These are phyloP conservation scores for Cadophora gregata DNA, from an alignment of 2,329 filamentous ascomycete genomes.

Conservation along the genomic window DNA sequence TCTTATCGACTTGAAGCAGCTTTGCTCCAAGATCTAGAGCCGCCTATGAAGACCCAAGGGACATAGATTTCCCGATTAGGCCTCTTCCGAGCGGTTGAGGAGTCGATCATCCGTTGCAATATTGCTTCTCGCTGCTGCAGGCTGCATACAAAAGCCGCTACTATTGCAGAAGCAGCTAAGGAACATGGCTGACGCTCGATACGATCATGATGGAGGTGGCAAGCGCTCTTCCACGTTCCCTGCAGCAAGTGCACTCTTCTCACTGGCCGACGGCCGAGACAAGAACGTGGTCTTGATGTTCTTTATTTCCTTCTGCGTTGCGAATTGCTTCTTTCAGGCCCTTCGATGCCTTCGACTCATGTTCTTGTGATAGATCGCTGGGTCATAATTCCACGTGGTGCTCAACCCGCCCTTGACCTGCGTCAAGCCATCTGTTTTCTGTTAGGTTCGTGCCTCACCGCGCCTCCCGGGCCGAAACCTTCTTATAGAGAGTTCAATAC, in stretches of 20 bases:
- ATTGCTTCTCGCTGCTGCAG: background rate
- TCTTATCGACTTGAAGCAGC: background rate
- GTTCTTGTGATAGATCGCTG: background rate
- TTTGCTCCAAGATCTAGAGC: background rate
- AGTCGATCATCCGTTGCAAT: slow-evolving; percentile 10
- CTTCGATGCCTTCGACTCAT: slow-evolving; percentile 1
- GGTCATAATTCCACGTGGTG: slow-evolving; percentile 5
- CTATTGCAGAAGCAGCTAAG: slow-evolving; percentile 9
- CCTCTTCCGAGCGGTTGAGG: slow-evolving; percentile 13
- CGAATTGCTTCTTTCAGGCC: background rate
- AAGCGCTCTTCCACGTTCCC: background rate
- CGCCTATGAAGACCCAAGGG: background rate
- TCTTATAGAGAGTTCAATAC: background rate
- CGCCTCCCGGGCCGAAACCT: slow-evolving; percentile 3
- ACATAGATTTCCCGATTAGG: background rate
- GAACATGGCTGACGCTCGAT: background rate
- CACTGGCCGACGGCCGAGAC: background rate
- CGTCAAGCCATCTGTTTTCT: background rate
- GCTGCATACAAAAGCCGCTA: background rate
- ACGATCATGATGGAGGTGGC: background rate
- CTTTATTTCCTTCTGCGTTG: background rate
- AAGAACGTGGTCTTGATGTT: background rate
- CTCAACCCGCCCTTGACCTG: background rate
- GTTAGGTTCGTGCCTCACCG: slow-evolving; percentile 8
- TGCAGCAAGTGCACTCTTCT: too few relatives aligned